Base-by-base conservation (phyloP, 192 early-diverging fungal genomes). In the Lobosporangium transversale region DNA sequence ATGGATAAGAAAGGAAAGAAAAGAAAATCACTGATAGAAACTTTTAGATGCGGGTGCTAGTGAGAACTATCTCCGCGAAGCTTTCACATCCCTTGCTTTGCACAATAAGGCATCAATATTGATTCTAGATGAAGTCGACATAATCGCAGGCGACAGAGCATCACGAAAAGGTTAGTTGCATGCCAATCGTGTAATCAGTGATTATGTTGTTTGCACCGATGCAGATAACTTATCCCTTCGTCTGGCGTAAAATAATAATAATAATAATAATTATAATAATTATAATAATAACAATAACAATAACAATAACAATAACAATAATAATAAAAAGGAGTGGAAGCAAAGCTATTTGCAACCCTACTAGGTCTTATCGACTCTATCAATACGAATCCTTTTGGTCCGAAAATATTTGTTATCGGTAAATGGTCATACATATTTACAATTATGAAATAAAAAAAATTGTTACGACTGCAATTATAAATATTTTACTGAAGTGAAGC, bases 111-210 rank as follows among this genome's bases (percentile, higher is more conserved):
- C 71, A 3, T 87, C 86, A 2, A 73, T 87, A n/a, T 23, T 88
- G 11, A 79, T 88, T 33, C 23, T 88, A 5, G 86, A 88, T 47
- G 86, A 88, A 62, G 68, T 86, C 15, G 86, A 88, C 62, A 83
- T 88, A 53, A 73, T 88, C 47, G 70, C 84, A 24, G 68, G 81
- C 8, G 45, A 55, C 15, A 37, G 61, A n/a, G 51, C 71, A 4
- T 67, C 58, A 18, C 75, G 80, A 47, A 81, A 80, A 68, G 70
- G 67, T 64, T 37, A 31, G 67, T 40, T 7, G 37, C 14, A 40
- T 33, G 62, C 57, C n/a, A n/a, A n/a, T n/a, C n/a, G n/a, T n/a
- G n/a, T n/a, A 50, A 18, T 27, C 26, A 42, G 27, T n/a, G n/a
- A 6, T 17, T 37, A 32, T 1, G n/a, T 29, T 37, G 27, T 33